phyloP scores from a whole-genome alignment of 2,329 filamentous ascomycete species.

The Macrophomina phaseolina region DNA sequence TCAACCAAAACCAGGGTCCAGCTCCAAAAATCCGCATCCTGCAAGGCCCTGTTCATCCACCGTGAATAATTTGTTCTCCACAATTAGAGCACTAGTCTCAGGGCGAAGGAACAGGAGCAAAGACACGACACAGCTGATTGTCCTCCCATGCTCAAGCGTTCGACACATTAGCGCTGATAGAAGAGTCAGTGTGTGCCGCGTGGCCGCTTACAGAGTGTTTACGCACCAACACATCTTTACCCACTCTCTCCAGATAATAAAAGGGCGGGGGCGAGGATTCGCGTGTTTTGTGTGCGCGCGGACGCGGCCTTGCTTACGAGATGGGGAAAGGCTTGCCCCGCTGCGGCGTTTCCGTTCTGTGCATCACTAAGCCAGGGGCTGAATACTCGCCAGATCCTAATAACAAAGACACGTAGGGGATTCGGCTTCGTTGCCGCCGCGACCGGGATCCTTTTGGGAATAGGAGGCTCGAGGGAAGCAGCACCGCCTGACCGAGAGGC shows the following conservation, averaged over 20 bases:
- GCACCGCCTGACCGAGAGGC: not conserved
- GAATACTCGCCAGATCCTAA: no score
- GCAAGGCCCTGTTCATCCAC: not conserved
- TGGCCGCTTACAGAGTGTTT: no score
- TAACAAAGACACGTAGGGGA: no score
- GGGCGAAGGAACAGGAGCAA: not conserved
- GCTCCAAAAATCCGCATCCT: not conserved
- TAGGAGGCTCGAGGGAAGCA: not conserved
- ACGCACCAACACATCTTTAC: no score
- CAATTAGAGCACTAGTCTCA: not conserved
- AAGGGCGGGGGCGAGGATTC: not conserved
- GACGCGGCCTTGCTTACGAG: not conserved
- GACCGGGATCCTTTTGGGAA: no score
- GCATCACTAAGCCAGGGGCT: conserved; percentile 4
- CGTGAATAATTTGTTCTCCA: not conserved
- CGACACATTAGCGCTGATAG: not conserved
- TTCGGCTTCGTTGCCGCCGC: conserved; percentile 5
- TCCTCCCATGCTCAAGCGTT: not conserved
- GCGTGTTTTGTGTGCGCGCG: not conserved
- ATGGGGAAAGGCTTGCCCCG: conserved; percentile 3
- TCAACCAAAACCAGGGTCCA: not conserved
- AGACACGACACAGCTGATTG: not conserved
- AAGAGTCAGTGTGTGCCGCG: not conserved
- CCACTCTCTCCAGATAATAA: no score
- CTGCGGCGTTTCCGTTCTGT: not conserved